Conservation (phyloP, 306 rosid species). For the Dicorynia guianensis region DNA sequence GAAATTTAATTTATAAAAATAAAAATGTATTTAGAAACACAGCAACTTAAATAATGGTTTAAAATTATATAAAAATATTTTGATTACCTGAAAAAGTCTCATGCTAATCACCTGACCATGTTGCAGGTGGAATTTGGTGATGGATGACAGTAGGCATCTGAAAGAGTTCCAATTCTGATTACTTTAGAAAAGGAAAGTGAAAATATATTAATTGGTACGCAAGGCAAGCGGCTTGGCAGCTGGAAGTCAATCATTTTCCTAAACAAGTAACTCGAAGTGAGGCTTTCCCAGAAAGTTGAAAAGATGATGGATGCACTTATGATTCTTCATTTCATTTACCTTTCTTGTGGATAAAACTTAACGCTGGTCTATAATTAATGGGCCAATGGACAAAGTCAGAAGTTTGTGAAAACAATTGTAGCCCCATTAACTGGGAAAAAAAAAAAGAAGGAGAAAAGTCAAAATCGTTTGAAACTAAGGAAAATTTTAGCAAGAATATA, state of each 20-base stretch:
- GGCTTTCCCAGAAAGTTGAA: conserved; percentile 39
- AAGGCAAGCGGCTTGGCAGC: conserved; percentile 27
- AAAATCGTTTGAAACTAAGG: too few relatives aligned
- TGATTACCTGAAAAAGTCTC: too few relatives aligned
- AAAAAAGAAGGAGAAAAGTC: background rate
- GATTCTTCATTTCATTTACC: conserved; percentile 8
- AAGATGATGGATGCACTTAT: conserved; percentile 32
- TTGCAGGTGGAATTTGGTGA: conserved; percentile 1
- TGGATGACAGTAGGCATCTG: background rate
- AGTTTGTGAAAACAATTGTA: background rate
- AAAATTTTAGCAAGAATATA: too few relatives aligned
- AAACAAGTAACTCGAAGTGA: conserved; percentile 13
- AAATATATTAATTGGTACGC: background rate
- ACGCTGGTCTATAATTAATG: conserved; percentile 1
- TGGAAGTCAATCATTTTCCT: conserved; percentile 41
- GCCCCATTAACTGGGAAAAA: background rate
- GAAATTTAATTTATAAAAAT: too few relatives aligned
- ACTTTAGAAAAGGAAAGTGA: conserved; percentile 22
- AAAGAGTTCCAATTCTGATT: background rate
- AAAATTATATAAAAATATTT: too few relatives aligned
- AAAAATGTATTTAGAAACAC: too few relatives aligned
- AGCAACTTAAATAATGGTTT: too few relatives aligned
- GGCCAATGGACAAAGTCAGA: background rate
- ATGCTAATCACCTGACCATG: background rate
- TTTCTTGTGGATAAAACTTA: conserved; percentile 23